Evolutionary conservation across 1,284 basidiomycete species (phyloP).

Genomic region (Flammula alnicola): DNA sequence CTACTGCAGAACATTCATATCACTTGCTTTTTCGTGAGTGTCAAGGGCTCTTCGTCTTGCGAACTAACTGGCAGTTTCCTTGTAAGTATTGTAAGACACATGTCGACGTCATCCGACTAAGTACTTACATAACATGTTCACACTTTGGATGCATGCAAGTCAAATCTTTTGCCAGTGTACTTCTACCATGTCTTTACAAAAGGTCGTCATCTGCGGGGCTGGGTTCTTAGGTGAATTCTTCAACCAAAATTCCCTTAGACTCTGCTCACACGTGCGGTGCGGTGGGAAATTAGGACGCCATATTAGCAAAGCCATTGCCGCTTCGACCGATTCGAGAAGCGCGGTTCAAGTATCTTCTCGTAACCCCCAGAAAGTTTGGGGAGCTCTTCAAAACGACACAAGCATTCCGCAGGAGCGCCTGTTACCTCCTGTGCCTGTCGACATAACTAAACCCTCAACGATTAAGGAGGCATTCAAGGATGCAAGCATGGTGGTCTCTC

Average conservation of each 20-base stretch:
- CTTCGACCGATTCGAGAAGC: slow-evolving; percentile 19
- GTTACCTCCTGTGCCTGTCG: slow-evolving; percentile 51
- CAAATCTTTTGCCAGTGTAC: no score
- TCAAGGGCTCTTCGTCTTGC: no score
- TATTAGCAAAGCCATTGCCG: slow-evolving; percentile 51
- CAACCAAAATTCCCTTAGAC: slow-evolving; percentile 1
- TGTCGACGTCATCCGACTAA: no score
- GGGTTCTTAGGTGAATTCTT: slow-evolving; percentile 60
- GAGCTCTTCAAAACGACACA: slow-evolving; percentile 31
- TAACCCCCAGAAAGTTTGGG: slow-evolving; percentile 47
- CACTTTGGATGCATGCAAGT: no score
- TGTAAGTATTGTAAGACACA: no score
- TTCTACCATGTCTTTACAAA: slow-evolving; percentile 8
- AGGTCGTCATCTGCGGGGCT: slow-evolving; percentile 64
- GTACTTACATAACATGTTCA: no score
- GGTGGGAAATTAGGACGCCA: slow-evolving; percentile 50
- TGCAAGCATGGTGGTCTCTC: slow-evolving; percentile 61
- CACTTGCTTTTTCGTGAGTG: no score
- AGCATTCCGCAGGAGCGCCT: slow-evolving; percentile 34
- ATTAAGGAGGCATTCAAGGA: slow-evolving; percentile 52
- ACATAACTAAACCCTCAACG: slow-evolving; percentile 55
- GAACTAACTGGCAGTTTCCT: no score
- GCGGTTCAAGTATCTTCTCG: slow-evolving; percentile 59
- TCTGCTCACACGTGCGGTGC: not conserved
- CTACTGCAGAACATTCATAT: no score